These are phyloP conservation scores for Trichoderma afroharzianum DNA, from an alignment of 2,329 filamentous ascomycete genomes.

Conservation along the genomic window DNA sequence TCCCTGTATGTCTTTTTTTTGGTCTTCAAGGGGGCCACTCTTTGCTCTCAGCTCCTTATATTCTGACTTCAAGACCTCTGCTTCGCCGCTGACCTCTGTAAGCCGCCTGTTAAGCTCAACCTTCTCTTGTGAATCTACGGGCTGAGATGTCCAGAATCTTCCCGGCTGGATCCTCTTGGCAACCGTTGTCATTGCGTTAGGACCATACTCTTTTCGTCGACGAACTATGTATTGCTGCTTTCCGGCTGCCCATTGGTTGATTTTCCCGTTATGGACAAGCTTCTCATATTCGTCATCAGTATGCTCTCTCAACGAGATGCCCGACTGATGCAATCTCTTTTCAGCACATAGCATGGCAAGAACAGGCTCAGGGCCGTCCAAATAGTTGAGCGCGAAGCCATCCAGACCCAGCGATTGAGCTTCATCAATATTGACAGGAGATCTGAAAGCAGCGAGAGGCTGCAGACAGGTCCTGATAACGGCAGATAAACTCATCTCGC, in stretches of 20 bases:
- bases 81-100: conserved; percentile 37
- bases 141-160: conserved; percentile 71
- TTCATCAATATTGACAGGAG: conserved; percentile 54
- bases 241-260: conserved; percentile 69
- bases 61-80: conserved; percentile 33
- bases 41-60: conserved; percentile 36
- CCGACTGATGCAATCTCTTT: conserved; percentile 64
- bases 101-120: conserved; percentile 55
- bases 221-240: conserved; percentile 60
- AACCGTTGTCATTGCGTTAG: conserved; percentile 65
- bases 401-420: conserved; percentile 64
- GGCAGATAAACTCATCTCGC: conserved; percentile 63
- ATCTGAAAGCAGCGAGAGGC: conserved; percentile 51
- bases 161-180: conserved; percentile 60
- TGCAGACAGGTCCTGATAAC: conserved; percentile 62
- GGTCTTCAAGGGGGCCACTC: conserved; percentile 39
- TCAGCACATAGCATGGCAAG: conserved; percentile 84
- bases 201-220: conserved; percentile 77
- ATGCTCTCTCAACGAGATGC: conserved; percentile 61
- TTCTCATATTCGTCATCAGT: conserved; percentile 63
- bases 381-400: conserved; percentile 72
- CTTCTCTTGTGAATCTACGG: conserved; percentile 66
- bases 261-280: conserved; percentile 54
- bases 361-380: conserved; percentile 78
- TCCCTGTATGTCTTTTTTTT: conserved; percentile 40